Conservation (phyloP, 345 rosid genomes). For the Trapa bicornis region DNA sequence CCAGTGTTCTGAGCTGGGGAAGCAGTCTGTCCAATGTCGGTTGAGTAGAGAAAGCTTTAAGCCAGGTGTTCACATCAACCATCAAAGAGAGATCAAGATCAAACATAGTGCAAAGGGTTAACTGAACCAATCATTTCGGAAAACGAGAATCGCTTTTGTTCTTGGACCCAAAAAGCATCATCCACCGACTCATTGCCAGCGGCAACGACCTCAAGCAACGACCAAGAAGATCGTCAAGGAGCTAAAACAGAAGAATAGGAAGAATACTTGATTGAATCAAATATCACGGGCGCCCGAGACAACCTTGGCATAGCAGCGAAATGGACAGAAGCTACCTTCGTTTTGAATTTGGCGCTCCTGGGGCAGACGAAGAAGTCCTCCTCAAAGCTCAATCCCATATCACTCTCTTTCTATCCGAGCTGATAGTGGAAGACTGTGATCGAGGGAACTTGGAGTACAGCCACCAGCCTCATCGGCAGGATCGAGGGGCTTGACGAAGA, state of each 20-base stretch:
- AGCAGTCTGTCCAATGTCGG: constrained; percentile 62
- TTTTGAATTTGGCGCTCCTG: constrained; percentile 62
- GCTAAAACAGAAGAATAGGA: neutral
- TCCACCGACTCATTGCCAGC: neutral
- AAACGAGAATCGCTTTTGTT: too few species aligned
- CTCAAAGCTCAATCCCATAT: constrained; percentile 21
- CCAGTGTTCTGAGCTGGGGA: constrained; percentile 23
- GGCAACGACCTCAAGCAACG: neutral
- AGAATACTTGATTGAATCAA: constrained; percentile 66
- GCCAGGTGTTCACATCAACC: constrained; percentile 78
- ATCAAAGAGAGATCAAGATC: constrained; percentile 1
- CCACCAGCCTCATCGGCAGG: too few species aligned
- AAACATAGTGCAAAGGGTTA: neutral
- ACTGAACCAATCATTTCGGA: neutral
- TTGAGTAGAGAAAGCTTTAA: constrained; percentile 81
- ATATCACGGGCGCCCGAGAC: constrained; percentile 43
- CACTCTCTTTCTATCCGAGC: neutral
- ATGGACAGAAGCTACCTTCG: constrained; percentile 47
- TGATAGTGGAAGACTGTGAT: neutral
- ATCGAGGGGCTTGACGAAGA: constrained; percentile 32
- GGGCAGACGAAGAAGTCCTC: constrained; percentile 68
- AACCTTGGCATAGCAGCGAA: constrained; percentile 36
- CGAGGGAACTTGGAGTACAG: neutral
- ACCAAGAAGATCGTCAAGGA: neutral
- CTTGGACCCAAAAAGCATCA: neutral